Evolutionary conservation across 768 basidiomycete species (phyloP).

Genomic region (Pleurotus platypus): DNA sequence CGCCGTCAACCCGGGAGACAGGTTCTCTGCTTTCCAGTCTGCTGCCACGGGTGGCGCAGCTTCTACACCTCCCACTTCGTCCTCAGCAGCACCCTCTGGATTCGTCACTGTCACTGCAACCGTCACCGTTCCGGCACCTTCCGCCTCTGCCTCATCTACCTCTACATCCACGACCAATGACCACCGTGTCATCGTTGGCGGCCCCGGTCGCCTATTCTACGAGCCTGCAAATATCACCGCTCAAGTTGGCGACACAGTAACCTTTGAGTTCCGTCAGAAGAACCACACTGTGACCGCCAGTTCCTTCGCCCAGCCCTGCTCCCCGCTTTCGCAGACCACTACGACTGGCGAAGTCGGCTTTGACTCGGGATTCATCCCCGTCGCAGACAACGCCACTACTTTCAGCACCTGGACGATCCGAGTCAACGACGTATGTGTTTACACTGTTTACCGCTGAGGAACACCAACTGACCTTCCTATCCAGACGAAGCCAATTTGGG

Average conservation of each 20-base stretch:
- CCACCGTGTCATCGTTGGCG: slow-evolving; percentile 42
- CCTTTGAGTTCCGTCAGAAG: slow-evolving; percentile 44
- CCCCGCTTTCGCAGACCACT: slow-evolving; percentile 36
- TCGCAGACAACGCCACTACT: slow-evolving; percentile 31
- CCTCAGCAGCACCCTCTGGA: slow-evolving; percentile 16
- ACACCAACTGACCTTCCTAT: not conserved
- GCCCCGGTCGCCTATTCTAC: slow-evolving; percentile 31
- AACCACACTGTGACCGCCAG: slow-evolving; percentile 48
- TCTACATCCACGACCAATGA: slow-evolving; percentile 24
- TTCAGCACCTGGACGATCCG: slow-evolving; percentile 51
- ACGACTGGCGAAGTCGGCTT: slow-evolving; percentile 40
- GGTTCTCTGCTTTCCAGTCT: slow-evolving; percentile 52
- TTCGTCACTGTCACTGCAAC: slow-evolving; percentile 28
- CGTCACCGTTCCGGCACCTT: slow-evolving; percentile 21
- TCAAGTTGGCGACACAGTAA: slow-evolving; percentile 42
- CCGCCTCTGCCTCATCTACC: slow-evolving; percentile 25
- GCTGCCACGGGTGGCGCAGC: slow-evolving; percentile 36
- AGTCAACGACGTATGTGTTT: slow-evolving; percentile 46
- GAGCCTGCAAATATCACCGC: slow-evolving; percentile 44
- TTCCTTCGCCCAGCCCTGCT: slow-evolving; percentile 36
- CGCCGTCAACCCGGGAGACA: slow-evolving; percentile 55
- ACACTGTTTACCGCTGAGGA: not conserved
- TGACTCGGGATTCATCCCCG: slow-evolving; percentile 50
- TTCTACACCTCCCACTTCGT: slow-evolving; percentile 16
- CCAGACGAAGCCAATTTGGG: slow-evolving; percentile 53